Percentiles rank a stretch among this genome's conserved stretches.
phyloP scores from a whole-genome alignment of 306 rosid genomes.

The Arachis hypogaea region DNA sequence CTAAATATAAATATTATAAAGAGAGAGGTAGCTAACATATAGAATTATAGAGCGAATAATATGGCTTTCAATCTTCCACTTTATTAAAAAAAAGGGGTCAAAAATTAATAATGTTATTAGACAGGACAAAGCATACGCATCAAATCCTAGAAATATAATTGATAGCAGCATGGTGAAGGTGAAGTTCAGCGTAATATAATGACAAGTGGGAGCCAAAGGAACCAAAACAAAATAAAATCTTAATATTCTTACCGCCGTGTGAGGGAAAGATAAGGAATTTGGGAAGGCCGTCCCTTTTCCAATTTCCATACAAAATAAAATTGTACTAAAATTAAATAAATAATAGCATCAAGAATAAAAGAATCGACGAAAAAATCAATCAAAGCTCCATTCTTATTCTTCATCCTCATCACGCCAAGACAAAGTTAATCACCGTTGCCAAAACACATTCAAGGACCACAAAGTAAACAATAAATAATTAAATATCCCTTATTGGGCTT shows the following conservation, averaged over 20 bases:
- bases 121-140: too few relatives aligned
- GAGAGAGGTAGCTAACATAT: too few relatives aligned
- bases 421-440: conserved; percentile 44
- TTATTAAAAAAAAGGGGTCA: too few relatives aligned
- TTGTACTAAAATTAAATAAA: background rate
- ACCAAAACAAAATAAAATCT: background rate
- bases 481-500: conserved; percentile 30
- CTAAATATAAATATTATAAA: too few relatives aligned
- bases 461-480: conserved; percentile 33
- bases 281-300: conserved; percentile 20
- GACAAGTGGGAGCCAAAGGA: background rate
- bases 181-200: background rate
- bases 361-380: background rate
- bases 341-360: conserved; percentile 10
- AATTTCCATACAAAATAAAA: too few relatives aligned
- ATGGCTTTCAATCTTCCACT: too few relatives aligned
- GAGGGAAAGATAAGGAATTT: conserved; percentile 55
- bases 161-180: background rate
- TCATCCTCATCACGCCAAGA: conserved; percentile 43
- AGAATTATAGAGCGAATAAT: too few relatives aligned
- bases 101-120: too few relatives aligned
- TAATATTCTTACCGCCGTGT: conserved; percentile 39
- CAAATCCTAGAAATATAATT: too few relatives aligned
- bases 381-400: conserved; percentile 52
- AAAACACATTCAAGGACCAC: conserved; percentile 34